Evolutionary conservation across 495 filamentous ascomycete species (phyloP), one percentile per base, ranked within the genome.

Genomic region (Oidiodendron maius): DNA sequence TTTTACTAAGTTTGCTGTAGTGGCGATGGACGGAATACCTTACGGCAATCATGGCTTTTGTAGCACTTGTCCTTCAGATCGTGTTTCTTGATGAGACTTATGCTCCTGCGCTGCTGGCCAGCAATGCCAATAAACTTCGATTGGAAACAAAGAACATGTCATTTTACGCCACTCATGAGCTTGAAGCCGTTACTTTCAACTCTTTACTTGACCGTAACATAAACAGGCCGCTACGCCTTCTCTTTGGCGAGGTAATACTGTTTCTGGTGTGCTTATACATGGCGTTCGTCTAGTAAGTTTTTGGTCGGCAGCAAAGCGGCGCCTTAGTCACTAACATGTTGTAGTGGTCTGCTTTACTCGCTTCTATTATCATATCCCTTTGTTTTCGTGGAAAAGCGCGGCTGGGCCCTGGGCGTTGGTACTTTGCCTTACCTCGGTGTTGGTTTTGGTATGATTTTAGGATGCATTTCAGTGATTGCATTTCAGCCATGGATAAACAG

Each of bases 171-270:
- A 71, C 74, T 48, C 78, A 81, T 60, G 78, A 87, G 63, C 82
- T 86, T 66, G 80, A 85, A 54, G 75, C 81, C 23, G 71, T 65
- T 24, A 49, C 83, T 55, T 65, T 63, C 44, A 78, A 84, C 47
- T 34, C 20, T 5, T 21, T 40, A 5, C 66, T 87, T 1, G 69
- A 68, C 12, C 64, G 74, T 42, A 86, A 86, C 52, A 82, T 80
- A 59, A 66, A 82, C 9, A 53, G 83, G 39, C 76, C 81, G 0
- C 82, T 48, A 9, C 12, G 24, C 3, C 36, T 30, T 0, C 74
- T 91, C 17, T 85, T 87, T 60, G 65, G 71, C 39, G 84, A 88
- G 59, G 77, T 82, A n/a, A 91, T 91, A 52, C 83, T 88, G 35
- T 66, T 89, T 37, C 76, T 86, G 49, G 81, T 91, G 46, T 69